phyloP scores from a whole-genome alignment of 176 grass and related monocot species.

The Pontederia paniculata region DNA sequence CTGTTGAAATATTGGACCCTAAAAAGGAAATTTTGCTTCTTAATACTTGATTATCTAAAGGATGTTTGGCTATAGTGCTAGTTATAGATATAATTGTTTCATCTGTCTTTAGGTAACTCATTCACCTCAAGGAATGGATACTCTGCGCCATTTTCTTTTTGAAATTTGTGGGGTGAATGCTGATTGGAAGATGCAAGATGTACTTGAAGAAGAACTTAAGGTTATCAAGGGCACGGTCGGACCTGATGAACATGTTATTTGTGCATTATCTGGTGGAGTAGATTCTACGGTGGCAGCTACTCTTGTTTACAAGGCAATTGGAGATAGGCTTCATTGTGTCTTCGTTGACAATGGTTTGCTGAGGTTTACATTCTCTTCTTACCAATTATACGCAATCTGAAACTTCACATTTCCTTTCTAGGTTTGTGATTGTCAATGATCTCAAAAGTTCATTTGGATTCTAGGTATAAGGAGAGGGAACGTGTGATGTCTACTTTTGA shows the following conservation, averaged over 20 bases:
- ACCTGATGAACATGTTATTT: slow-evolving; percentile 67
- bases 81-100: neutral
- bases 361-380: slow-evolving; percentile 29
- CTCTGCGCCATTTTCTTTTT: slow-evolving; percentile 59
- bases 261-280: slow-evolving; percentile 73
- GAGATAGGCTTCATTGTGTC: slow-evolving; percentile 72
- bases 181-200: slow-evolving; percentile 90
- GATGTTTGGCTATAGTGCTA: too few relatives aligned
- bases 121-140: slow-evolving; percentile 85
- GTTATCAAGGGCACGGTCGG: slow-evolving; percentile 53
- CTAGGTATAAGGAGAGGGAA: slow-evolving; percentile 73
- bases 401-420: neutral
- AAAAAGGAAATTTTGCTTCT: too few relatives aligned
- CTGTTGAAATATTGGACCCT: too few relatives aligned
- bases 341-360: slow-evolving; percentile 85
- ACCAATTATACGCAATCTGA: neutral
- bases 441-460: slow-evolving; percentile 6
- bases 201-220: slow-evolving; percentile 80
- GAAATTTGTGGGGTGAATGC: slow-evolving; percentile 58
- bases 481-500: slow-evolving; percentile 72
- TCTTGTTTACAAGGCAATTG: slow-evolving; percentile 75
- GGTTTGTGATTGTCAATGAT: neutral
- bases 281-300: slow-evolving; percentile 80
- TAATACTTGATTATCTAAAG: too few relatives aligned
- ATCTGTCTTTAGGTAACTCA: slow-evolving; percentile 56